These are phyloP conservation scores for Telfairia occidentalis DNA, from an alignment of 331 rosid species.

Conservation along the genomic window DNA sequence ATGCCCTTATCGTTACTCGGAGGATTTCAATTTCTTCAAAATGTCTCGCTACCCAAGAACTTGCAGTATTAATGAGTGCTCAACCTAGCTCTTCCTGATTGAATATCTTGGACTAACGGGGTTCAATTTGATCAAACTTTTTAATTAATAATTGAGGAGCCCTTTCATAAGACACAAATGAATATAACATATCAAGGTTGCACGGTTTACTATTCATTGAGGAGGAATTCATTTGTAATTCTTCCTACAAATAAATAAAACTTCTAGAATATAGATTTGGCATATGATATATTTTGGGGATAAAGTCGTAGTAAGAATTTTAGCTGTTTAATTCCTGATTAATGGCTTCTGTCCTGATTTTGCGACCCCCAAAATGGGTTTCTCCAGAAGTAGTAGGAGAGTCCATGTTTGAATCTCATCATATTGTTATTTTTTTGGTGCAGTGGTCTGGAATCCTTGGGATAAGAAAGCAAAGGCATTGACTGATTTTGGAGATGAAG, in stretches of 20 bases:
- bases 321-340: not conserved
- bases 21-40: not conserved
- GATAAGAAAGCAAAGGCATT: conserved; percentile 63
- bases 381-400: not conserved
- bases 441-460: conserved; percentile 91
- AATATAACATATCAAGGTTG: not conserved
- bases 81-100: not conserved
- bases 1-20: not conserved
- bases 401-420: not conserved
- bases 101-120: not conserved
- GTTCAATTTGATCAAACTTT: not conserved
- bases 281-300: not conserved
- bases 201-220: not conserved
- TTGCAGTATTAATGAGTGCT: not conserved
- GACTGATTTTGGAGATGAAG: conserved; percentile 55
- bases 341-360: not conserved
- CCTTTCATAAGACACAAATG: not conserved
- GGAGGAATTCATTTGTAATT: not conserved
- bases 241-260: not conserved
- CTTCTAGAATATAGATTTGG: not conserved
- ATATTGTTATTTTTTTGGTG: not conserved
- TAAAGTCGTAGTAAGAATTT: not conserved
- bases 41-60: not conserved
- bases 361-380: not conserved
- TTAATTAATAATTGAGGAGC: not conserved